Evolutionary conservation across 495 filamentous ascomycete species (phyloP).

Genomic region (Cudoniella acicularis): DNA sequence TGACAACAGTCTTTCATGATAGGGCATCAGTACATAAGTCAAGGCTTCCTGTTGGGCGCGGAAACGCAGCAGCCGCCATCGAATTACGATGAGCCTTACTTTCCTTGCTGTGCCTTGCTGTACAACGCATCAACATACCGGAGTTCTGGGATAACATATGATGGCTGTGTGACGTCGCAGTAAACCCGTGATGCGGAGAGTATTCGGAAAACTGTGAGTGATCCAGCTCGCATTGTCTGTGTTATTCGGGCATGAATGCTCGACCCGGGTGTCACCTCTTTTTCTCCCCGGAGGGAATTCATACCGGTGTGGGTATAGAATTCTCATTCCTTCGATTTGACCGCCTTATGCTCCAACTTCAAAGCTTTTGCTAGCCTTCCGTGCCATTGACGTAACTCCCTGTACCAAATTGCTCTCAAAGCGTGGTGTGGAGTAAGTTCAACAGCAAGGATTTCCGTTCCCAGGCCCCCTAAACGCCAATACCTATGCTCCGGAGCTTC

Average conservation of each 20-base stretch:
- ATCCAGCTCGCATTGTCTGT: slow-evolving; percentile 7
- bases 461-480: neutral
- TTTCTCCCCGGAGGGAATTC: slow-evolving; percentile 6
- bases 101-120: slow-evolving; percentile 2
- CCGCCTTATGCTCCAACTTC: slow-evolving; percentile 13
- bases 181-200: slow-evolving; percentile 13
- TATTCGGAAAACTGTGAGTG: neutral
- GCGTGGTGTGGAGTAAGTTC: neutral
- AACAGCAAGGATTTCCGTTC: neutral
- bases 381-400: slow-evolving; percentile 19
- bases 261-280: slow-evolving; percentile 11
- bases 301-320: neutral
- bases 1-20: slow-evolving; percentile 18
- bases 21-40: slow-evolving; percentile 22
- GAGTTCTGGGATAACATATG: slow-evolving; percentile 11
- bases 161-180: slow-evolving; percentile 22
- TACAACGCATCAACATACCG: slow-evolving; percentile 23
- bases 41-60: slow-evolving; percentile 18
- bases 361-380: slow-evolving; percentile 3
- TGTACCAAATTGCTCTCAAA: neutral
- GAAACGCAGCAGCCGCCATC: slow-evolving; percentile 19
- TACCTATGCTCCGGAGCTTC: neutral
- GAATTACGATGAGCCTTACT: slow-evolving; percentile 17
- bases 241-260: slow-evolving; percentile 21
- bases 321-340: slow-evolving; percentile 9